phyloP scores from a whole-genome alignment of 495 filamentous ascomycete genomes.

The Pyrenula aspistea region DNA sequence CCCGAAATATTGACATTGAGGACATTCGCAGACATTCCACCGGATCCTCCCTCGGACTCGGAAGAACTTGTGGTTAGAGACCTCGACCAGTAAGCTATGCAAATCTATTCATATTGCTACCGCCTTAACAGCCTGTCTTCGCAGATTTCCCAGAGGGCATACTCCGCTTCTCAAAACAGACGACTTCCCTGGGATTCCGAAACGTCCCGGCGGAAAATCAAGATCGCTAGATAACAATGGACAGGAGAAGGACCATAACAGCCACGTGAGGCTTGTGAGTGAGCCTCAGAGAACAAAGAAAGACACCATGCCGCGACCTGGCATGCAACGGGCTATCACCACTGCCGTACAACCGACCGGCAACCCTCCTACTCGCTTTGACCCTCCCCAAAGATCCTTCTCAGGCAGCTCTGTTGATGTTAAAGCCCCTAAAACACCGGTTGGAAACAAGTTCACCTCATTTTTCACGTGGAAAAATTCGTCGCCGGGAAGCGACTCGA shows the following conservation, averaged over 20 bases:
- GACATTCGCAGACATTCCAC: neutral
- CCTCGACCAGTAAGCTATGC: slow-evolving; percentile 28
- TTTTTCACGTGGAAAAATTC: slow-evolving; percentile 59
- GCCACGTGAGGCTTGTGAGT: neutral
- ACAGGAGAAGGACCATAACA: neutral
- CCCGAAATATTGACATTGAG: neutral
- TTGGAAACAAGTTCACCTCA: slow-evolving; percentile 44
- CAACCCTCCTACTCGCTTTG: slow-evolving; percentile 27
- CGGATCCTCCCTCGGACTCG: slow-evolving; percentile 1
- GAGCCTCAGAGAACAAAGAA: slow-evolving; percentile 1
- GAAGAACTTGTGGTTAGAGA: slow-evolving; percentile 24
- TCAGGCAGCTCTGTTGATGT: slow-evolving; percentile 18
- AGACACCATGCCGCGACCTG: neutral
- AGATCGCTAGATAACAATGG: neutral
- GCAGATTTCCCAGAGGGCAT: slow-evolving; percentile 27
- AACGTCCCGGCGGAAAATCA: neutral
- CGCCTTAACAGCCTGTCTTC: slow-evolving; percentile 19
- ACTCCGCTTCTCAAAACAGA: slow-evolving; percentile 12
- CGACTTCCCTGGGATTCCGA: neutral
- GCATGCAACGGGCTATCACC: slow-evolving; percentile 25
- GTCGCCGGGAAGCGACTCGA: slow-evolving; percentile 46
- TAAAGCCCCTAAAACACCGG: slow-evolving; percentile 46
- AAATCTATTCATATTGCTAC: neutral
- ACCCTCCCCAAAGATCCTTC: slow-evolving; percentile 20
- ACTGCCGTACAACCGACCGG: slow-evolving; percentile 30